Percentiles rank a stretch among this genome's conserved stretches.
Conservation (phyloP, 2,329 filamentous ascomycete genomes). For the Colletotrichum paranaense region DNA sequence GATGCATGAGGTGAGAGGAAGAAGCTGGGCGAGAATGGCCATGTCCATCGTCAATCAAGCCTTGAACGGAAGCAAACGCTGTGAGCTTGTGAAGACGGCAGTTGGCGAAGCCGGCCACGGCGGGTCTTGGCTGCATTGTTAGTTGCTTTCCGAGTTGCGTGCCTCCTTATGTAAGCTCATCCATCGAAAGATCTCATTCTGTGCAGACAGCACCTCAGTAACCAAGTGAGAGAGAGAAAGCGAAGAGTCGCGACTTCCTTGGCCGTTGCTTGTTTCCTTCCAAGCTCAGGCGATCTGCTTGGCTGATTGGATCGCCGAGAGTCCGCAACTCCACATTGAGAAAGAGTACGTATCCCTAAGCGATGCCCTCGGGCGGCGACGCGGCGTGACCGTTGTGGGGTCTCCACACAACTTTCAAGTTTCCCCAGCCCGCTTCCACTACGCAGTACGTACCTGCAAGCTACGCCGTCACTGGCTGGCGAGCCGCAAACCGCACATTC, state of each 20-base stretch:
- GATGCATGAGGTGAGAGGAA: background rate
- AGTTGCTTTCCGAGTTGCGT: background rate
- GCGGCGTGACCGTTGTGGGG: background rate
- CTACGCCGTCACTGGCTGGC: too few relatives aligned
- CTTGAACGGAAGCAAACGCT: background rate
- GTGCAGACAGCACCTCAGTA: too few relatives aligned
- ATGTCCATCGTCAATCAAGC: too few relatives aligned
- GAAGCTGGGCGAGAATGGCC: background rate
- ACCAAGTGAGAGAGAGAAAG: too few relatives aligned
- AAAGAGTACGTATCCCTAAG: background rate
- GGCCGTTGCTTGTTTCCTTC: slow-evolving; percentile 7
- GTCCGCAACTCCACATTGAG: background rate
- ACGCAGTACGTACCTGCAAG: too few relatives aligned
- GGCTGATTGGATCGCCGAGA: background rate
- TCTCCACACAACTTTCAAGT: background rate
- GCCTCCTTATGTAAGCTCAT: too few relatives aligned
- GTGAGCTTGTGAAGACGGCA: background rate
- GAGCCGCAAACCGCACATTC: background rate
- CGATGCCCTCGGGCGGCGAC: background rate
- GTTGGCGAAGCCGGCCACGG: background rate
- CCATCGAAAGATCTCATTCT: too few relatives aligned
- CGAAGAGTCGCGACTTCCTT: background rate
- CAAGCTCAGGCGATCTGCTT: background rate
- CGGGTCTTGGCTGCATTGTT: slow-evolving; percentile 1
- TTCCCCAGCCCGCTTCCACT: background rate